phyloP scores from a whole-genome alignment of 1,284 basidiomycete species.

The Cryptococcus sp. region DNA sequence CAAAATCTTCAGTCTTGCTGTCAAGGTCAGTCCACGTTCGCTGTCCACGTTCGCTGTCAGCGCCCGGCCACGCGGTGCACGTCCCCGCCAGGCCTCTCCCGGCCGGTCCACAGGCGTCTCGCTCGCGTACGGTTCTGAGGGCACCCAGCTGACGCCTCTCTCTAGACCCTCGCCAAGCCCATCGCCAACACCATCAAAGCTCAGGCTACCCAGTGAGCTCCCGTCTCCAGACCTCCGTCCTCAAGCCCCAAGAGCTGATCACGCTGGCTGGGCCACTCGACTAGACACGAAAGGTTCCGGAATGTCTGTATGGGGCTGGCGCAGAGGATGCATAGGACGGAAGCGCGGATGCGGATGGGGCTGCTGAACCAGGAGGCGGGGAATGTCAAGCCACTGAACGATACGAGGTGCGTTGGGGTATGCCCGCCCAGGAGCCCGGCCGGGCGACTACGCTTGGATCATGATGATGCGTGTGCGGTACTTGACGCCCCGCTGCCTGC shows the following conservation, averaged over 20 bases:
- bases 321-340: slow-evolving; percentile 66
- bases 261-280: slow-evolving; percentile 3
- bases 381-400: slow-evolving; percentile 75
- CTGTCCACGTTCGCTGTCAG: background rate
- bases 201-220: slow-evolving; percentile 70
- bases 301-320: slow-evolving; percentile 71
- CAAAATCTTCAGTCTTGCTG: slow-evolving; percentile 64
- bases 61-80: too few relatives aligned
- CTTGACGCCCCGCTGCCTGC: slow-evolving; percentile 5
- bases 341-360: slow-evolving; percentile 71
- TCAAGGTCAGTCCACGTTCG: slow-evolving; percentile 57
- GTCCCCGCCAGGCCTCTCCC: too few relatives aligned
- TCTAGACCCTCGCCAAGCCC: slow-evolving; percentile 77
- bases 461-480: background rate
- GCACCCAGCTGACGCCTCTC: background rate
- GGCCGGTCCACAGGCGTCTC: too few relatives aligned
- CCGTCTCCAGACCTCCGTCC: background rate
- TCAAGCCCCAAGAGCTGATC: background rate
- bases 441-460: background rate
- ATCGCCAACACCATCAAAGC: slow-evolving; percentile 70
- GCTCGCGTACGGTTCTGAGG: too few relatives aligned
- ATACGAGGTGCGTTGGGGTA: slow-evolving; percentile 60
- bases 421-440: background rate
- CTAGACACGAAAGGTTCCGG: slow-evolving; percentile 74
- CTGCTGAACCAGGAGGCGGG: slow-evolving; percentile 74